These are phyloP conservation scores for Melanomma pulvis-pyrius DNA, from an alignment of 495 filamentous ascomycete species.

Conservation along the genomic window DNA sequence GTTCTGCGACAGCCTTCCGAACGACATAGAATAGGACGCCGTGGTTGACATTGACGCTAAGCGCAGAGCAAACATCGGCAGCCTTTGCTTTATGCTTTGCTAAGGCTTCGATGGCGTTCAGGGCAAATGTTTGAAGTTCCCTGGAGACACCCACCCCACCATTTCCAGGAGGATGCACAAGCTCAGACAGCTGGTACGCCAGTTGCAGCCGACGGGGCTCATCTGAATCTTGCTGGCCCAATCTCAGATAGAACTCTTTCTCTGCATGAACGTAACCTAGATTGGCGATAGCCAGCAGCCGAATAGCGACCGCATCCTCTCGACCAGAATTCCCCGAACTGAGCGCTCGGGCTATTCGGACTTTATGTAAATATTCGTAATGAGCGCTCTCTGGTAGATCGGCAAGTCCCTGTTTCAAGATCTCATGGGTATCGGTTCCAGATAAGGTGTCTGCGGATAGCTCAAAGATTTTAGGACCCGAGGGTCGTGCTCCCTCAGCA, in stretches of 20 bases:
- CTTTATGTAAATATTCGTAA: conserved; percentile 83
- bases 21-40: conserved; percentile 94
- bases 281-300: conserved; percentile 87
- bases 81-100: conserved; percentile 75
- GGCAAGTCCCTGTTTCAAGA: conserved; percentile 64
- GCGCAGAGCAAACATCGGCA: conserved; percentile 77
- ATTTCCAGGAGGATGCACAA: conserved; percentile 77
- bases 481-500: conserved; percentile 5
- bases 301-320: conserved; percentile 76
- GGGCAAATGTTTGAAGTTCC: conserved; percentile 78
- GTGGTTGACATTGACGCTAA: conserved; percentile 93
- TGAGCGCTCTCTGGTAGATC: conserved; percentile 71
- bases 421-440: conserved; percentile 63
- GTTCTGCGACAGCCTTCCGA: conserved; percentile 81
- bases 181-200: conserved; percentile 85
- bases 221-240: conserved; percentile 84
- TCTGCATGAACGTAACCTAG: conserved; percentile 87
- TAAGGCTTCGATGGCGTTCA: conserved; percentile 79
- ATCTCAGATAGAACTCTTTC: conserved; percentile 74
- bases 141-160: conserved; percentile 68
- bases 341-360: conserved; percentile 80
- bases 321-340: conserved; percentile 64
- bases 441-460: conserved; percentile 67
- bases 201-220: conserved; percentile 88
- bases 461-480: conserved; percentile 63